Evolutionary conservation across 2,329 filamentous ascomycete genomes (phyloP).

Genomic region (Tolypocladium endophyticum): DNA sequence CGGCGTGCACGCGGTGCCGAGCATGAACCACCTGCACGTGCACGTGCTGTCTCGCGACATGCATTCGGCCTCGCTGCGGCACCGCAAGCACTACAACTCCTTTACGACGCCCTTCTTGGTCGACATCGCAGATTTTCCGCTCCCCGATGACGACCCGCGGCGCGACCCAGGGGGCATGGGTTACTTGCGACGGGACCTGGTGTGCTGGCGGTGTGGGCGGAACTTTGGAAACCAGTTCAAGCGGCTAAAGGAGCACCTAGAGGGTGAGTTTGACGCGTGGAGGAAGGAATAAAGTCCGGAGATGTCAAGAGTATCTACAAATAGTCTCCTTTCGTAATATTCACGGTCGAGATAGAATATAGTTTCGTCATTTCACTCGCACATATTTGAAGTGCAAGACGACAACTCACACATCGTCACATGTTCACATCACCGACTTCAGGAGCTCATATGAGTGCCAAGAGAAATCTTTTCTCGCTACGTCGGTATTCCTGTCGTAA

Average conservation of each 20-base stretch:
- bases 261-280: constrained; percentile 67
- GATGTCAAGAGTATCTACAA: no score
- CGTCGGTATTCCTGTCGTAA: constrained; percentile 6
- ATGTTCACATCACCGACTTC: neutral
- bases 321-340: no score
- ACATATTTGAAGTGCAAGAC: neutral
- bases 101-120: constrained; percentile 84
- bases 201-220: constrained; percentile 75
- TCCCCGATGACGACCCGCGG: constrained; percentile 54
- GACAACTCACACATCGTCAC: neutral
- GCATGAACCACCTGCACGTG: constrained; percentile 86
- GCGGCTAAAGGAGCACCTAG: constrained; percentile 64
- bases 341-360: no score
- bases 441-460: neutral
- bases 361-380: neutral
- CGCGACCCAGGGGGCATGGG: constrained; percentile 43
- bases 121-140: constrained; percentile 66
- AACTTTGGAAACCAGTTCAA: constrained; percentile 67
- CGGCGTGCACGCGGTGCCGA: constrained; percentile 79
- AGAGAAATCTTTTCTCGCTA: constrained; percentile 6
- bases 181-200: constrained; percentile 56
- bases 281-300: constrained; percentile 53
- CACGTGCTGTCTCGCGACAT: constrained; percentile 79
- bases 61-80: constrained; percentile 59
- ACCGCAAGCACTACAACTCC: constrained; percentile 84